Evolutionary conservation across 2,329 filamentous ascomycete genomes (phyloP).

Genomic region (Penicillium digitatum): DNA sequence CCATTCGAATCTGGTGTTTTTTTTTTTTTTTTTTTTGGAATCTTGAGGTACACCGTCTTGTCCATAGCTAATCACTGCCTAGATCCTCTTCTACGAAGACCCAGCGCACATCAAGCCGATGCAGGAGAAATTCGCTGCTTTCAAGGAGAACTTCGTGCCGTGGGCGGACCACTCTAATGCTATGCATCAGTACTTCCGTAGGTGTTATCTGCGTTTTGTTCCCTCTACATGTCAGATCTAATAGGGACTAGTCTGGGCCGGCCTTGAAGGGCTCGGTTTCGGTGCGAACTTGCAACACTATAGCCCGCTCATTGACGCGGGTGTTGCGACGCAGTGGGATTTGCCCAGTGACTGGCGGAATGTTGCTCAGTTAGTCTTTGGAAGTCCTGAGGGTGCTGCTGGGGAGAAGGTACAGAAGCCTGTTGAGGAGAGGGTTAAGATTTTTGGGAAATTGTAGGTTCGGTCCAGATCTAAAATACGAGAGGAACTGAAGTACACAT

Average conservation of each 20-base stretch:
- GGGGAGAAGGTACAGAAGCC: constrained; percentile 63
- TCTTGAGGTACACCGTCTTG: not conserved
- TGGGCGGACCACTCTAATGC: constrained; percentile 74
- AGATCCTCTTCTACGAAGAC: constrained; percentile 82
- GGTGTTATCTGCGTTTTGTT: constrained; percentile 12
- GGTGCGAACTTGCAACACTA: constrained; percentile 92
- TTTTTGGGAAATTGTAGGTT: constrained; percentile 45
- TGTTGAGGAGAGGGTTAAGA: constrained; percentile 64
- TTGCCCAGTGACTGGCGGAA: constrained; percentile 71
- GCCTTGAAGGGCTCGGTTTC: constrained; percentile 76
- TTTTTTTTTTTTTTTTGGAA: not conserved
- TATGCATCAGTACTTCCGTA: constrained; percentile 71
- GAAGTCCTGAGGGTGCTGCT: constrained; percentile 53
- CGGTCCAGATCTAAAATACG: not conserved
- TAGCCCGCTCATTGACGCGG: constrained; percentile 76
- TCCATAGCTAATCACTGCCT: not conserved
- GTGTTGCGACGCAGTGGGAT: constrained; percentile 65
- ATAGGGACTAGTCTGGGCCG: constrained; percentile 61
- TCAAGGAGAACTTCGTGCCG: constrained; percentile 72
- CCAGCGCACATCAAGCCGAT: constrained; percentile 61
- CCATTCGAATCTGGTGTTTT: constrained; percentile 47
- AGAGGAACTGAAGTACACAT: not conserved
- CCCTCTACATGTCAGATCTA: not conserved
- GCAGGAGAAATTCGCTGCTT: constrained; percentile 66
- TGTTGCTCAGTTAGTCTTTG: constrained; percentile 81